Percentiles rank a stretch among this genome's conserved stretches.
Conservation (phyloP, 768 basidiomycete species). For the Suillus decipiens region DNA sequence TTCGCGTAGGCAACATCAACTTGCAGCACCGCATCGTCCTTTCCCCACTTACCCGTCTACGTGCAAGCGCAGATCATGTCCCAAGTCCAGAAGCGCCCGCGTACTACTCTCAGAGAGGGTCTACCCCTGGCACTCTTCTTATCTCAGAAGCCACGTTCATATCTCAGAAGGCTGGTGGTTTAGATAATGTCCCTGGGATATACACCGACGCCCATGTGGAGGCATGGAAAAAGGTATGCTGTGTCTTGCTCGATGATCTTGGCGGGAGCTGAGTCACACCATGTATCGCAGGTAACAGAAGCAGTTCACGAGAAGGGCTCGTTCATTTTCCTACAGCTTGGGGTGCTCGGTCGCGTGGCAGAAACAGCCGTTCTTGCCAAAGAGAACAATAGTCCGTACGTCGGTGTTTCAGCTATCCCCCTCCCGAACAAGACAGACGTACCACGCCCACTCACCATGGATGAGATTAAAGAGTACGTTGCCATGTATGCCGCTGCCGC, state of each 20-base stretch:
- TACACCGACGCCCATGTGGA: constrained; percentile 59
- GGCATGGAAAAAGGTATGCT: constrained; percentile 49
- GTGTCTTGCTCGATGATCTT: too few species aligned
- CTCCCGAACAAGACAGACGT: constrained; percentile 14
- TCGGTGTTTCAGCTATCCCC: constrained; percentile 33
- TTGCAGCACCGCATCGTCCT: constrained; percentile 47
- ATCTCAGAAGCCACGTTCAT: constrained; percentile 62
- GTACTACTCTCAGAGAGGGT: constrained; percentile 53
- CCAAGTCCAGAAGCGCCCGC: constrained; percentile 38
- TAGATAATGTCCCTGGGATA: constrained; percentile 57
- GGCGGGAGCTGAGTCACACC: too few species aligned
- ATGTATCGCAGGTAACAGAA: constrained; percentile 46
- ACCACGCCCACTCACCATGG: constrained; percentile 22
- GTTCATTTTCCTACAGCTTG: constrained; percentile 49
- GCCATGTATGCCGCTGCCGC: constrained; percentile 33
- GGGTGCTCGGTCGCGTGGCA: constrained; percentile 54
- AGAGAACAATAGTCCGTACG: constrained; percentile 33
- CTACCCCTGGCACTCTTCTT: constrained; percentile 51
- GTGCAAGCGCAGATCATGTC: constrained; percentile 39
- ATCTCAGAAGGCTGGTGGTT: constrained; percentile 50
- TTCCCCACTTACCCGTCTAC: constrained; percentile 50
- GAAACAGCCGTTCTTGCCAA: constrained; percentile 33
- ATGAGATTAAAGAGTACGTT: constrained; percentile 37
- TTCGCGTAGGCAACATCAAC: constrained; percentile 41
- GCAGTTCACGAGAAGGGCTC: constrained; percentile 57